A percentile compares a stretch with the other conserved stretches of the same genome.
Evolutionary conservation across 116 monocot genomes (phyloP).

Genomic region (Trichopus zeylanicus): DNA sequence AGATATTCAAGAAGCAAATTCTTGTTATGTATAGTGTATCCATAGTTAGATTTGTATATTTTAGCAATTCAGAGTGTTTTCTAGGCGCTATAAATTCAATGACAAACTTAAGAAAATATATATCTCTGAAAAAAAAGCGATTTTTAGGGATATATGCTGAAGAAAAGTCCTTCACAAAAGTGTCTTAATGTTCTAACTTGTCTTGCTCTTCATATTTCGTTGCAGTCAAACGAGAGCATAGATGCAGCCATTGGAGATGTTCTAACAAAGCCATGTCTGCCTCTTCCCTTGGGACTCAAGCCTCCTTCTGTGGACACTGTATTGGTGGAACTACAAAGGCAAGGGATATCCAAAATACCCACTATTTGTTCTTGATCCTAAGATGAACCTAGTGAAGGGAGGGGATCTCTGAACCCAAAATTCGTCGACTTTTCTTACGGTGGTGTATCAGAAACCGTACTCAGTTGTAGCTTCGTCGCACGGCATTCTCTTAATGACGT

Average conservation of each 20-base stretch:
- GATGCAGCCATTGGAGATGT: slow-evolving; percentile 82
- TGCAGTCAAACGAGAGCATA: slow-evolving; percentile 73
- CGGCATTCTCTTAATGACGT: too few species aligned
- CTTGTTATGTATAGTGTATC: too few species aligned
- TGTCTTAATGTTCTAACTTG: neutral
- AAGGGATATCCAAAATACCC: slow-evolving; percentile 67
- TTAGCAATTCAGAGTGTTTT: too few species aligned
- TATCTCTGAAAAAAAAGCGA: too few species aligned
- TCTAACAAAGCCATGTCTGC: slow-evolving; percentile 74
- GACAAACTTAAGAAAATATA: too few species aligned
- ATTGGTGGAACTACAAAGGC: slow-evolving; percentile 57
- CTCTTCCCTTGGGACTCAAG: slow-evolving; percentile 79
- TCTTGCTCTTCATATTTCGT: neutral
- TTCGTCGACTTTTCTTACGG: slow-evolving; percentile 2
- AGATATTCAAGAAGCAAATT: too few species aligned
- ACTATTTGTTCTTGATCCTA: slow-evolving; percentile 27
- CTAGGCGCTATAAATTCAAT: too few species aligned
- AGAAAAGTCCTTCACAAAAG: neutral
- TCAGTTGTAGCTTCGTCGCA: too few species aligned
- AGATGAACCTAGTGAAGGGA: neutral
- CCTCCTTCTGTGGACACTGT: slow-evolving; percentile 76
- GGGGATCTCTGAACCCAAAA: neutral
- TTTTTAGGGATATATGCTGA: too few species aligned
- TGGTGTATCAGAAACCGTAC: neutral
- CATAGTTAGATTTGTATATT: too few species aligned